A percentile compares a stretch with the other conserved stretches of the same genome.
Conservation (phyloP, 1,284 basidiomycete genomes). For the Apiotrichum akiyoshidainum region DNA sequence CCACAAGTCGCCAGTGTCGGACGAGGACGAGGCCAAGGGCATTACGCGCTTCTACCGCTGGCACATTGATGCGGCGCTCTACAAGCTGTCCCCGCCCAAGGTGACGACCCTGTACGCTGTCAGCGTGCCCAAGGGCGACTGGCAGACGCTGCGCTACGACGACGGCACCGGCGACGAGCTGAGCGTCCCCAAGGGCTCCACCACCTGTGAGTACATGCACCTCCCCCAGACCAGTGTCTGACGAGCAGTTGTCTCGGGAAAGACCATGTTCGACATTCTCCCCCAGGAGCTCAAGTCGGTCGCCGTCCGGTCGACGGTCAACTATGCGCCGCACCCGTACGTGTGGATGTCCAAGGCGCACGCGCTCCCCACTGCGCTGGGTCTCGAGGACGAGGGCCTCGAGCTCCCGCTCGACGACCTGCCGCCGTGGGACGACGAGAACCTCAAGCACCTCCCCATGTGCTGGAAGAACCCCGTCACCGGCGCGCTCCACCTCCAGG, state of each 20-base stretch:
- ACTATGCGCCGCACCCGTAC: slow-evolving; percentile 73
- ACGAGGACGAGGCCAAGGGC: slow-evolving; percentile 71
- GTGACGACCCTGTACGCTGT: slow-evolving; percentile 86
- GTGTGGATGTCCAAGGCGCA: slow-evolving; percentile 78
- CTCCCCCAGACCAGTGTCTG: not conserved
- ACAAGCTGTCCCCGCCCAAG: slow-evolving; percentile 78
- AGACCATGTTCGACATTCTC: slow-evolving; percentile 80
- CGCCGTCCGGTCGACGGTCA: slow-evolving; percentile 69
- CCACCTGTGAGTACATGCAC: slow-evolving; percentile 64
- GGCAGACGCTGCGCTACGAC: slow-evolving; percentile 75
- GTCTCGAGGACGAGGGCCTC: slow-evolving; percentile 69
- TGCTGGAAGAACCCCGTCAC: slow-evolving; percentile 83
- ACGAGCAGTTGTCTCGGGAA: slow-evolving; percentile 58
- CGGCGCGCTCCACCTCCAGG: slow-evolving; percentile 69
- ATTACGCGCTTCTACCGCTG: slow-evolving; percentile 83
- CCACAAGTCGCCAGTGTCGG: slow-evolving; percentile 75
- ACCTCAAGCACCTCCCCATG: slow-evolving; percentile 67
- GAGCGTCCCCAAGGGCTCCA: slow-evolving; percentile 77
- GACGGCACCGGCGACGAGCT: slow-evolving; percentile 83
- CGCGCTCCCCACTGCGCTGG: slow-evolving; percentile 69
- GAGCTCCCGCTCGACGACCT: slow-evolving; percentile 65
- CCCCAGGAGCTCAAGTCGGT: slow-evolving; percentile 71
- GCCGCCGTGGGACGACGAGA: slow-evolving; percentile 68
- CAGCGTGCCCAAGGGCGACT: slow-evolving; percentile 64
- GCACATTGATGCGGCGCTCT: slow-evolving; percentile 92